phyloP scores from a whole-genome alignment of 2,329 filamentous ascomycete species.

The Teratosphaeria destructans region DNA sequence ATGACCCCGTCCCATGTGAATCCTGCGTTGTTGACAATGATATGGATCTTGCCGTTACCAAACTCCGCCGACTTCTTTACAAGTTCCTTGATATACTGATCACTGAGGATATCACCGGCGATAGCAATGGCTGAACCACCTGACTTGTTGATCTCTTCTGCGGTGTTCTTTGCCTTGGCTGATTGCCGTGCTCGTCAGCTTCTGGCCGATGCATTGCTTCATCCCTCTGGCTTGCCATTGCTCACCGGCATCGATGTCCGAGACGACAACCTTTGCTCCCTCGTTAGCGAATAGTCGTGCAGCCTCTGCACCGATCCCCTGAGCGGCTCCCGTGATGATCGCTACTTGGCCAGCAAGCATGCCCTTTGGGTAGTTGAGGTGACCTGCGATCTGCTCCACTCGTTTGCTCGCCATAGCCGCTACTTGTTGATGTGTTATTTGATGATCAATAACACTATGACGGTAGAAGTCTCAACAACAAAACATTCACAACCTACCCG shows the following conservation, averaged over 20 bases:
- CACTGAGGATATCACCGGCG: constrained; percentile 64
- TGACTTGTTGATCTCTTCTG: constrained; percentile 55
- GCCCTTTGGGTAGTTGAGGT: constrained; percentile 74
- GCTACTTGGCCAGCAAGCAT: constrained; percentile 70
- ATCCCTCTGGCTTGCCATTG: not conserved
- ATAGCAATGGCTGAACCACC: constrained; percentile 63
- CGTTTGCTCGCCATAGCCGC: constrained; percentile 21
- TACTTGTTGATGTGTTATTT: not conserved
- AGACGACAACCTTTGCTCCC: constrained; percentile 72
- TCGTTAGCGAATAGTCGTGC: constrained; percentile 74
- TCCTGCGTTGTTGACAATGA: constrained; percentile 84
- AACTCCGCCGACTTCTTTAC: constrained; percentile 68
- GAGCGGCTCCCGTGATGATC: constrained; percentile 77
- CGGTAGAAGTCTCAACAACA: not conserved
- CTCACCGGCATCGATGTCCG: constrained; percentile 68
- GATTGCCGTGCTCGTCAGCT: constrained; percentile 2
- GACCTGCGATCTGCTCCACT: constrained; percentile 60
- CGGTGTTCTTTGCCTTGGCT: constrained; percentile 62
- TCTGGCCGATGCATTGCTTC: not conserved
- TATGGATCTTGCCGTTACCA: constrained; percentile 77
- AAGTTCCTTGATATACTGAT: constrained; percentile 59
- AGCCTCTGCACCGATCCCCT: constrained; percentile 80
- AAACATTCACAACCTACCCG: not conserved
- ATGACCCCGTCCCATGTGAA: constrained; percentile 92
- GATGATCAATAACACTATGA: not conserved